These are phyloP conservation scores for Sclerotinia sclerotiorum DNA, from an alignment of 2,329 filamentous ascomycete species.

Conservation along the genomic window DNA sequence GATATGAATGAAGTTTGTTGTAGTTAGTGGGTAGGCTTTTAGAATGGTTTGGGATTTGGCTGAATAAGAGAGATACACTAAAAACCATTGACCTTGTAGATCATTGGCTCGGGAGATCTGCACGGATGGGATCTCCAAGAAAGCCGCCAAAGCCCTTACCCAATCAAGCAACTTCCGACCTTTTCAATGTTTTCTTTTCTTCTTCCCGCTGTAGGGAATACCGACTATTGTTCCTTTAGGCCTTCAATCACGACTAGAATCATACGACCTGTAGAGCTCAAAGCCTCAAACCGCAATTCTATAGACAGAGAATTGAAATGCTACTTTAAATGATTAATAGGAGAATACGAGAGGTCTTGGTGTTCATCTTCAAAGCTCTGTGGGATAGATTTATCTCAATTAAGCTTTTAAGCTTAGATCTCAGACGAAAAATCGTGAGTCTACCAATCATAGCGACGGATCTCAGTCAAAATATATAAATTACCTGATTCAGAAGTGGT, in stretches of 20 bases:
- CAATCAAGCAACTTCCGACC: background rate
- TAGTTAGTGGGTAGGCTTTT: background rate
- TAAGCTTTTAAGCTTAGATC: background rate
- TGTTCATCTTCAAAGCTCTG: background rate
- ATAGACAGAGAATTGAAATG: no score
- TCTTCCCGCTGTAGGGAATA: no score
- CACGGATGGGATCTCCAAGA: constrained; percentile 9
- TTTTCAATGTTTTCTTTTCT: no score
- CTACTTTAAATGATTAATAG: no score
- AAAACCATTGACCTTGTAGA: no score
- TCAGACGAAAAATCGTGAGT: background rate
- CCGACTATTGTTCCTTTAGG: no score
- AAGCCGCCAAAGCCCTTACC: background rate
- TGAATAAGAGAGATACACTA: background rate
- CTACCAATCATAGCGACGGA: background rate
- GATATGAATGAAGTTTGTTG: background rate
- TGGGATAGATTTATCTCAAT: background rate
- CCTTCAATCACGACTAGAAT: no score
- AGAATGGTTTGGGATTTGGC: background rate
- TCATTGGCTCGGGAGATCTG: background rate
- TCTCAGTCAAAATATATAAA: background rate
- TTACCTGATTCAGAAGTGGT: constrained; percentile 7
- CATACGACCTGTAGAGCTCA: no score
- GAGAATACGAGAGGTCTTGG: background rate
- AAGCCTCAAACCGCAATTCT: no score